These are phyloP conservation scores for Eruca vesicaria DNA, from an alignment of 441 rosid genomes.

Conservation along the genomic window DNA sequence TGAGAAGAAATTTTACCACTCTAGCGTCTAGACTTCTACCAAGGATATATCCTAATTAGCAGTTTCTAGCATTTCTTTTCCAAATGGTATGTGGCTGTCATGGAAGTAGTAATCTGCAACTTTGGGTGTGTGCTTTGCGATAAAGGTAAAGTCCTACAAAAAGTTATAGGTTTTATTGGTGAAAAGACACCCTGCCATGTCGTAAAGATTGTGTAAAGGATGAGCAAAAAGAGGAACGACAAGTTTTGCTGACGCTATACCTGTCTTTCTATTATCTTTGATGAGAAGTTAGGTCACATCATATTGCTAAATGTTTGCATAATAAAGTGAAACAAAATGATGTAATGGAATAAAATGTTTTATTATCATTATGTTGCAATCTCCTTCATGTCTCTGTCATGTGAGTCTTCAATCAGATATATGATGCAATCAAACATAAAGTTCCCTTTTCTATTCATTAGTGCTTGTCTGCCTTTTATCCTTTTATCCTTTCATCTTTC, in stretches of 20 bases:
- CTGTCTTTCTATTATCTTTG: slow-evolving; percentile 22
- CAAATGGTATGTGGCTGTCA: slow-evolving; percentile 27
- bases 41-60: neutral
- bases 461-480: slow-evolving; percentile 3
- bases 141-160: slow-evolving; percentile 29
- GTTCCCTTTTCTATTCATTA: slow-evolving; percentile 11
- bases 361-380: slow-evolving; percentile 2
- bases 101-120: slow-evolving; percentile 16
- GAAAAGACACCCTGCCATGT: slow-evolving; percentile 33
- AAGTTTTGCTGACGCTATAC: slow-evolving; percentile 31
- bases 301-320: slow-evolving; percentile 11
- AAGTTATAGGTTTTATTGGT: slow-evolving; percentile 17
- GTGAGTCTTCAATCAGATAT: slow-evolving; percentile 16
- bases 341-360: neutral
- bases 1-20: slow-evolving; percentile 7
- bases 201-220: slow-evolving; percentile 28
- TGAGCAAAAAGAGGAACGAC: slow-evolving; percentile 21
- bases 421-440: slow-evolving; percentile 15
- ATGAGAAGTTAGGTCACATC: slow-evolving; percentile 18
- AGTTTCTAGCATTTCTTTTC: slow-evolving; percentile 6
- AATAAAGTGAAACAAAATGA: slow-evolving; percentile 15
- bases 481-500: neutral
- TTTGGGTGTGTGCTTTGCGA: slow-evolving; percentile 23
- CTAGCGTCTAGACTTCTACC: slow-evolving; percentile 6
- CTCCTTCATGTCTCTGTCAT: slow-evolving; percentile 17